Evolutionary conservation across 495 filamentous ascomycete genomes (phyloP).

Genomic region (Usnea hakonensis): DNA sequence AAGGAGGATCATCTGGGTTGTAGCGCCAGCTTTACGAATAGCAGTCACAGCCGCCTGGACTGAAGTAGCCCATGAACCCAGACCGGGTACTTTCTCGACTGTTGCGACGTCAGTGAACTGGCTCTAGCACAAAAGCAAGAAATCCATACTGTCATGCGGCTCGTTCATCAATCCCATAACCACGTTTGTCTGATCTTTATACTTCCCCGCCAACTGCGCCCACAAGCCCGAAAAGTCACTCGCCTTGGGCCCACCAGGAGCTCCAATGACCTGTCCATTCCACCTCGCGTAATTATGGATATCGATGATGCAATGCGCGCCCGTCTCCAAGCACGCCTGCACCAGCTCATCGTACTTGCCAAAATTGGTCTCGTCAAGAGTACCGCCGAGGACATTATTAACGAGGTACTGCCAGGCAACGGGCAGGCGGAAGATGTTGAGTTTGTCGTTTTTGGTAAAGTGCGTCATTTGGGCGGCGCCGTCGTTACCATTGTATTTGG

Average conservation of each 20-base stretch:
- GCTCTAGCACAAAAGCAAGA: background rate
- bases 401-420: slow-evolving; percentile 50
- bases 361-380: slow-evolving; percentile 40
- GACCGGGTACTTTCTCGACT: slow-evolving; percentile 33
- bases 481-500: slow-evolving; percentile 16
- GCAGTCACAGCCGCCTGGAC: slow-evolving; percentile 50
- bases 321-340: slow-evolving; percentile 49
- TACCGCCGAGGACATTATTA: slow-evolving; percentile 41
- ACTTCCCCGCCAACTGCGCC: slow-evolving; percentile 49
- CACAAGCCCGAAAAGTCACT: slow-evolving; percentile 50
- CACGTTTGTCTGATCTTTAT: slow-evolving; percentile 38
- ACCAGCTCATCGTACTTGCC: slow-evolving; percentile 50
- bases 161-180: slow-evolving; percentile 61
- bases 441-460: slow-evolving; percentile 41
- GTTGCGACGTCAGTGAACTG: slow-evolving; percentile 12
- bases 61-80: slow-evolving; percentile 43
- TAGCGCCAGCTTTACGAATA: slow-evolving; percentile 50
- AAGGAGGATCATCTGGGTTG: slow-evolving; percentile 45
- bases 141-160: slow-evolving; percentile 40
- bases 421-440: slow-evolving; percentile 53
- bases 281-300: slow-evolving; percentile 54
- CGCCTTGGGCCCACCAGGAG: slow-evolving; percentile 35
- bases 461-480: slow-evolving; percentile 48
- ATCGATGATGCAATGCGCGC: slow-evolving; percentile 52
- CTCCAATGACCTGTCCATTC: slow-evolving; percentile 50